phyloP scores from a whole-genome alignment of 2,329 filamentous ascomycete genomes.

The Xylariaceae sp. region DNA sequence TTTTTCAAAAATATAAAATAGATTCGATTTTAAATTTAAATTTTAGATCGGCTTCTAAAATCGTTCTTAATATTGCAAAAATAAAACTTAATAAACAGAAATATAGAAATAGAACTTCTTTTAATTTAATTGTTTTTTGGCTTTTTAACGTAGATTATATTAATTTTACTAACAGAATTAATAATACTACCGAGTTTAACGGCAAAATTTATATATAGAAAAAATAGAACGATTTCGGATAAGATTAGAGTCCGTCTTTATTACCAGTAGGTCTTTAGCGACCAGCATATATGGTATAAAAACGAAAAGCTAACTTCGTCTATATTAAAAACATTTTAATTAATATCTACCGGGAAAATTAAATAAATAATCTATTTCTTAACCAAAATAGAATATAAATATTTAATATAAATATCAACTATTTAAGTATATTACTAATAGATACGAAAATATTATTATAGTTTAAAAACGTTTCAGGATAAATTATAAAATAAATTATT shows the following conservation, averaged over 20 bases:
- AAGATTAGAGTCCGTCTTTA: constrained; percentile 60
- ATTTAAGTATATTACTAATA: constrained; percentile 42
- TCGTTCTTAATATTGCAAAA: constrained; percentile 49
- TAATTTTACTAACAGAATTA: constrained; percentile 36
- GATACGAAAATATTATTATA: constrained; percentile 43
- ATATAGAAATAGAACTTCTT: constrained; percentile 45
- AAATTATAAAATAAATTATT: constrained; percentile 30
- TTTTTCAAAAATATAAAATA: constrained; percentile 39
- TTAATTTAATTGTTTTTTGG: not conserved
- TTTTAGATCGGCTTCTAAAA: constrained; percentile 54
- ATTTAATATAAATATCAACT: constrained; percentile 58
- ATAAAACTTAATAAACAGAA: constrained; percentile 41
- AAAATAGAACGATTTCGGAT: constrained; percentile 59
- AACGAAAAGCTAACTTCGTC: constrained; percentile 34
- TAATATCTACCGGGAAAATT: constrained; percentile 56
- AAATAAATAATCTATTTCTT: constrained; percentile 55
- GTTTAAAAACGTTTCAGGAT: constrained; percentile 40
- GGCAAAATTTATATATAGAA: constrained; percentile 57
- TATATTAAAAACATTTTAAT: constrained; percentile 45
- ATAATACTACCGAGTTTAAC: constrained; percentile 38
- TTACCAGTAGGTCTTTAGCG: constrained; percentile 60
- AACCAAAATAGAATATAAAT: constrained; percentile 56
- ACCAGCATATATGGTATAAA: constrained; percentile 53
- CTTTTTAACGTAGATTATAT: constrained; percentile 1
- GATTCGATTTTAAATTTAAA: constrained; percentile 44